phyloP scores from a whole-genome alignment of 2,329 filamentous ascomycete species.

The Alternaria incomplexa region DNA sequence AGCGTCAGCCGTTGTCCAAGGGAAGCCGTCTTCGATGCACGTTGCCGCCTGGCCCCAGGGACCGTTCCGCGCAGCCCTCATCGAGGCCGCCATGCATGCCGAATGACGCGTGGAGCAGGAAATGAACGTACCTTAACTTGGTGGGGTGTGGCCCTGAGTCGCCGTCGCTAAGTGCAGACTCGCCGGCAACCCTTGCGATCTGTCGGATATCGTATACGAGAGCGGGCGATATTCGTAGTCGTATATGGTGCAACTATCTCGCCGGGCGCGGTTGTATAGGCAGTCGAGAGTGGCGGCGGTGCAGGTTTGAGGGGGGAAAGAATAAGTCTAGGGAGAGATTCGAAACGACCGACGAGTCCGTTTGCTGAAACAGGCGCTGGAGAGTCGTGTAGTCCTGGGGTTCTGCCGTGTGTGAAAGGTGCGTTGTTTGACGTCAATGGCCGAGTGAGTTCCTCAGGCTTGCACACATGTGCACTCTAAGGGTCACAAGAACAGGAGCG shows the following conservation, averaged over 20 bases:
- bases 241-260: conserved; percentile 6
- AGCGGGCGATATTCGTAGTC: conserved; percentile 3
- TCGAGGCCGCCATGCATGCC: conserved; percentile 27
- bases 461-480: conserved; percentile 15
- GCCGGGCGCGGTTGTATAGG: not conserved
- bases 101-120: conserved; percentile 31
- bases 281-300: conserved; percentile 11
- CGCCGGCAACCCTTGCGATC: conserved; percentile 18
- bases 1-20: conserved; percentile 38
- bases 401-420: conserved; percentile 16
- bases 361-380: conserved; percentile 33
- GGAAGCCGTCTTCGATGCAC: conserved; percentile 18
- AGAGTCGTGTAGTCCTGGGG: conserved; percentile 15
- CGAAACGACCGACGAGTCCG: conserved; percentile 22
- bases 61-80: conserved; percentile 19
- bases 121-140: conserved; percentile 30
- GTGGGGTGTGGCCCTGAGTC: conserved; percentile 32
- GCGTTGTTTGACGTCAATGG: conserved; percentile 19
- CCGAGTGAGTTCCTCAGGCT: conserved; percentile 15
- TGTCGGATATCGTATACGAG: conserved; percentile 18
- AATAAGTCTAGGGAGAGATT: conserved; percentile 14
- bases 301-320: conserved; percentile 7
- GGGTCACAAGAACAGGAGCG: conserved; percentile 23
- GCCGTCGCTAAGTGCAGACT: conserved; percentile 21
- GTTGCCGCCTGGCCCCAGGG: conserved; percentile 17